Percentiles rank a stretch among this genome's conserved stretches.
phyloP scores from a whole-genome alignment of 2,329 filamentous ascomycete species.

The Aspergillus fructus region DNA sequence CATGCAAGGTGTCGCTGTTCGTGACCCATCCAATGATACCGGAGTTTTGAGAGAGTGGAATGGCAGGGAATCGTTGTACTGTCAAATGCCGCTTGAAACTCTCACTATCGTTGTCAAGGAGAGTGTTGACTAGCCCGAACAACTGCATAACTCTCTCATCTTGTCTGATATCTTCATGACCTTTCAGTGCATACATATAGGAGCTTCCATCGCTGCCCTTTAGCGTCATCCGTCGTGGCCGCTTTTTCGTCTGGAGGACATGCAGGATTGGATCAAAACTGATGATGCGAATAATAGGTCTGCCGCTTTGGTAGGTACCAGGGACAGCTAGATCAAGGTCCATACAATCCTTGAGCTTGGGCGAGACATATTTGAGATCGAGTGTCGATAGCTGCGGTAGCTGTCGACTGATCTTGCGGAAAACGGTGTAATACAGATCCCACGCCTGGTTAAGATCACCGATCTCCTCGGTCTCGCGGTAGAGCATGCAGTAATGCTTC shows the following conservation, averaged over 20 bases:
- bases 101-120: slow-evolving; percentile 89
- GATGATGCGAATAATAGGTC: slow-evolving; percentile 77
- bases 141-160: slow-evolving; percentile 99
- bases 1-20: slow-evolving; percentile 95
- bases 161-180: slow-evolving; percentile 98
- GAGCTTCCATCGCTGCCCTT: slow-evolving; percentile 83
- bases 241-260: slow-evolving; percentile 96
- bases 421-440: slow-evolving; percentile 99
- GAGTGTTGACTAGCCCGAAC: slow-evolving; percentile 94
- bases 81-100: slow-evolving; percentile 96
- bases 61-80: slow-evolving; percentile 94
- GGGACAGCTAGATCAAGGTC: slow-evolving; percentile 93
- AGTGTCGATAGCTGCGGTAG: slow-evolving; percentile 88
- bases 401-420: slow-evolving; percentile 91
- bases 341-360: slow-evolving; percentile 80
- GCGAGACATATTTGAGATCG: slow-evolving; percentile 95
- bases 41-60: slow-evolving; percentile 93
- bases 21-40: slow-evolving; percentile 95
- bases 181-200: slow-evolving; percentile 91
- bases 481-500: slow-evolving; percentile 92
- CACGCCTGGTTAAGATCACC: slow-evolving; percentile 97
- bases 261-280: slow-evolving; percentile 87
- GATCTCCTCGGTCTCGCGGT: slow-evolving; percentile 81
- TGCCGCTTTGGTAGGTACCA: slow-evolving; percentile 82
- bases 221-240: slow-evolving; percentile 83